Conservation (phyloP, 2,329 filamentous ascomycete genomes). For the Colletotrichum horii region DNA sequence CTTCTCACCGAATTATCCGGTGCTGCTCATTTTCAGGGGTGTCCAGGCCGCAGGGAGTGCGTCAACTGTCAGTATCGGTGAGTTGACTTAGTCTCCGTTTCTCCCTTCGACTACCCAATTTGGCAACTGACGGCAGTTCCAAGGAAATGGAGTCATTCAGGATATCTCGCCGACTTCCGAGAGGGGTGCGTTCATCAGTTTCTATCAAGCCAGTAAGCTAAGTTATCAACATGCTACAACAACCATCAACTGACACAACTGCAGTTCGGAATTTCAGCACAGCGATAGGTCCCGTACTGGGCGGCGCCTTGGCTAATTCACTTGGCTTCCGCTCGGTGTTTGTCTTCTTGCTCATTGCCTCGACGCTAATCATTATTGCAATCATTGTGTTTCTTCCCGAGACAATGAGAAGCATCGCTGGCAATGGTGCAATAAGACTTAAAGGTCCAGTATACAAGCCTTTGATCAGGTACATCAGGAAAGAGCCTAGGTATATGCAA, state of each 20-base stretch:
- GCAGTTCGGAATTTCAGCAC: constrained; percentile 32
- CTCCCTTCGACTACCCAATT: neutral
- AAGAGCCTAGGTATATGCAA: constrained; percentile 21
- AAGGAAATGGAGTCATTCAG: constrained; percentile 32
- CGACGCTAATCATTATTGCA: constrained; percentile 19
- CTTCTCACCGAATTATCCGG: constrained; percentile 44
- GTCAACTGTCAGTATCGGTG: constrained; percentile 52
- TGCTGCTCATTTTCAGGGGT: constrained; percentile 49
- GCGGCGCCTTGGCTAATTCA: constrained; percentile 31
- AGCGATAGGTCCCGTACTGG: constrained; percentile 36
- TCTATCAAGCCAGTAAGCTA: constrained; percentile 34
- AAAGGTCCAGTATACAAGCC: constrained; percentile 30
- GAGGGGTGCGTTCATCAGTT: constrained; percentile 33
- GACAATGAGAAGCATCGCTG: constrained; percentile 31
- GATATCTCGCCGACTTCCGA: constrained; percentile 34
- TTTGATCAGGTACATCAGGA: constrained; percentile 19
- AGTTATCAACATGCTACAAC: neutral
- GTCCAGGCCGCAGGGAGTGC: constrained; percentile 54
- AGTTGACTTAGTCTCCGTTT: neutral
- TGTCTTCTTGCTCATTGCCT: constrained; percentile 16
- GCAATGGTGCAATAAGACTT: constrained; percentile 28
- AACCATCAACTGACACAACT: neutral
- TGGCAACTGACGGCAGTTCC: neutral
- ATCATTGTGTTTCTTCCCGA: constrained; percentile 31
- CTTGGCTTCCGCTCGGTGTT: constrained; percentile 16